A percentile compares a stretch with the other conserved stretches of the same genome.
These are phyloP conservation scores for Macrocybe gigantea DNA, from an alignment of 768 basidiomycete genomes.

Conservation along the genomic window DNA sequence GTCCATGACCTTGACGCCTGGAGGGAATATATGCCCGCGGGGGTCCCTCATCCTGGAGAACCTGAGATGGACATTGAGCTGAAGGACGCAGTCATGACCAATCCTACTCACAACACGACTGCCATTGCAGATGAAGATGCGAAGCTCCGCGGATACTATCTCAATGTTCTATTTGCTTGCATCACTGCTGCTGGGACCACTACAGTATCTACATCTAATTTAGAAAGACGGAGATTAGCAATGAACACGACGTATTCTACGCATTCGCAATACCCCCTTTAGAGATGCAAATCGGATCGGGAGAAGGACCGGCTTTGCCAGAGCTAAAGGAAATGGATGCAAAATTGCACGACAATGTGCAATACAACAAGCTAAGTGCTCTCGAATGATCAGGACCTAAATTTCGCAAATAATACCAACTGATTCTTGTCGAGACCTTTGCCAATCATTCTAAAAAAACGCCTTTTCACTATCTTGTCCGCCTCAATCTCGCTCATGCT, in stretches of 20 bases:
- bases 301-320: conserved; percentile 33
- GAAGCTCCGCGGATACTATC: conserved; percentile 32
- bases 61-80: no score
- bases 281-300: conserved; percentile 21
- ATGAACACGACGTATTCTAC: conserved; percentile 40
- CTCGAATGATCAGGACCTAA: no score
- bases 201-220: conserved; percentile 18
- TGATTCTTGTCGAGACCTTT: neutral
- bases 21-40: no score
- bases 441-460: conserved; percentile 3
- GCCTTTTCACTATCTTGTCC: conserved; percentile 5
- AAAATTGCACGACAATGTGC: no score
- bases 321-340: conserved; percentile 40
- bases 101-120: no score
- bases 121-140: no score
- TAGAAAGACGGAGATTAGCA: conserved; percentile 24
- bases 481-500: conserved; percentile 4
- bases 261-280: conserved; percentile 44
- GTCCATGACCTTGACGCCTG: no score
- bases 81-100: no score
- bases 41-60: no score
- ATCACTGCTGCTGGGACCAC: conserved; percentile 2
- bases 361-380: no score
- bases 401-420: neutral
- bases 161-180: conserved; percentile 48